Evolutionary conservation across 1,284 basidiomycete species (phyloP).

Genomic region (Rhodotorula sp.): DNA sequence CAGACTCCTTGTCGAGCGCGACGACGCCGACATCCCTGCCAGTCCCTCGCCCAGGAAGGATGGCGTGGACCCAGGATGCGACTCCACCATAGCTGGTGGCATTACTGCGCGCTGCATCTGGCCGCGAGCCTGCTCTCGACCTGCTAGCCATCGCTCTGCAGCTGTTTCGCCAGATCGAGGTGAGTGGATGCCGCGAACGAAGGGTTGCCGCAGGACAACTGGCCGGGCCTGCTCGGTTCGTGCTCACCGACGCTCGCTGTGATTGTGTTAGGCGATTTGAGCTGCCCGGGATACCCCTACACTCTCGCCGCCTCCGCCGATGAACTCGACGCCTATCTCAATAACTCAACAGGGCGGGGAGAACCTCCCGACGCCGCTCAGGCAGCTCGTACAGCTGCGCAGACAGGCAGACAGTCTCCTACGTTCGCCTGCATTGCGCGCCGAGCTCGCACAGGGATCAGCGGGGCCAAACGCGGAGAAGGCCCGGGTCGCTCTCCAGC

Average conservation of each 20-base stretch:
- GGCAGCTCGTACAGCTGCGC: slow-evolving; percentile 9
- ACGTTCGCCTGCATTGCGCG: slow-evolving; percentile 15
- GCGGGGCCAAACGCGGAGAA: neutral
- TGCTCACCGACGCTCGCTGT: no score
- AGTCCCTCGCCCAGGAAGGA: slow-evolving; percentile 38
- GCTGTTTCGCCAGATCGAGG: no score
- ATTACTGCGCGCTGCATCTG: slow-evolving; percentile 3
- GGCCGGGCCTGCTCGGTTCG: no score
- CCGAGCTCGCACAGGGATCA: slow-evolving; percentile 12
- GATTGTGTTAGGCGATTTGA: no score
- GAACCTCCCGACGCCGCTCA: slow-evolving; percentile 17
- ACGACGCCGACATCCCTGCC: slow-evolving; percentile 41
- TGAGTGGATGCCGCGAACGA: no score
- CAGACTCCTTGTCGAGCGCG: slow-evolving; percentile 34
- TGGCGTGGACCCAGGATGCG: slow-evolving; percentile 31
- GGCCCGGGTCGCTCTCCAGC: slow-evolving; percentile 16
- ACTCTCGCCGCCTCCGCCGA: neutral
- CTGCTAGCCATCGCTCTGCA: neutral
- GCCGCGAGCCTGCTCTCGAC: neutral
- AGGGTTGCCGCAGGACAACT: no score
- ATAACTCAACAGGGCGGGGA: no score
- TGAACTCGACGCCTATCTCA: no score
- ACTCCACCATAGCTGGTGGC: neutral
- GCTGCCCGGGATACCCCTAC: neutral
- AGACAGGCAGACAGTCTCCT: slow-evolving; percentile 22